These are phyloP conservation scores for Lecanicillium sp. DNA, from an alignment of 2,329 filamentous ascomycete species.

Conservation along the genomic window DNA sequence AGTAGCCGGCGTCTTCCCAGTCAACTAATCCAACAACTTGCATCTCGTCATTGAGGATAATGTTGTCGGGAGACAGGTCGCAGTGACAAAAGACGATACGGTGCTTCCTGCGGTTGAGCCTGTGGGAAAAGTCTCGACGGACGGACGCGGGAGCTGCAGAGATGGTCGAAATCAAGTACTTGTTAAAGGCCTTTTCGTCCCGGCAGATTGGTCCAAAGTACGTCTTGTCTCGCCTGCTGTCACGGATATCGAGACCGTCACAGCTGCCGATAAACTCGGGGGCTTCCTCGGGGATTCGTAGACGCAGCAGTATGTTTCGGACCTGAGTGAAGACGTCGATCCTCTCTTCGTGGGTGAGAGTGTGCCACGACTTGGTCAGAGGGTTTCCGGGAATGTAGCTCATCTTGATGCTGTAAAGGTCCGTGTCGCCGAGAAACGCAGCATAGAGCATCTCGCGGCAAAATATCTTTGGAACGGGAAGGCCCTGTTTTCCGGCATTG, in stretches of 20 bases:
- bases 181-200: constrained; percentile 17
- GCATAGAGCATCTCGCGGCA: constrained; percentile 7
- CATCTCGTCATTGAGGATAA: constrained; percentile 29
- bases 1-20: constrained; percentile 42
- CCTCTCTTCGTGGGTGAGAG: constrained; percentile 6
- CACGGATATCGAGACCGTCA: constrained; percentile 15
- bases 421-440: not conserved
- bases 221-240: constrained; percentile 11
- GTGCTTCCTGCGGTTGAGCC: constrained; percentile 16
- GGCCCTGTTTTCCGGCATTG: constrained; percentile 1
- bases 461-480: constrained; percentile 8
- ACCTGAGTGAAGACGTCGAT: constrained; percentile 7
- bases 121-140: constrained; percentile 12
- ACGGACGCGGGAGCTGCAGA: constrained; percentile 6
- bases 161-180: constrained; percentile 13
- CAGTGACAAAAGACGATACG: constrained; percentile 39
- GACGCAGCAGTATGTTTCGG: constrained; percentile 4
- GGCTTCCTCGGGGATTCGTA: not conserved
- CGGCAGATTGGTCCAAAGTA: constrained; percentile 13
- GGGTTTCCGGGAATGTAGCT: constrained; percentile 9
- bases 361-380: constrained; percentile 3
- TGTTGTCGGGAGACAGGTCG: constrained; percentile 39
- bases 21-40: constrained; percentile 36
- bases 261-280: constrained; percentile 9
- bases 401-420: constrained; percentile 10